Evolutionary conservation across 2,329 filamentous ascomycete genomes (phyloP), one percentile per base, ranked within the genome.

Genomic region (Aspergillus fijiensis): DNA sequence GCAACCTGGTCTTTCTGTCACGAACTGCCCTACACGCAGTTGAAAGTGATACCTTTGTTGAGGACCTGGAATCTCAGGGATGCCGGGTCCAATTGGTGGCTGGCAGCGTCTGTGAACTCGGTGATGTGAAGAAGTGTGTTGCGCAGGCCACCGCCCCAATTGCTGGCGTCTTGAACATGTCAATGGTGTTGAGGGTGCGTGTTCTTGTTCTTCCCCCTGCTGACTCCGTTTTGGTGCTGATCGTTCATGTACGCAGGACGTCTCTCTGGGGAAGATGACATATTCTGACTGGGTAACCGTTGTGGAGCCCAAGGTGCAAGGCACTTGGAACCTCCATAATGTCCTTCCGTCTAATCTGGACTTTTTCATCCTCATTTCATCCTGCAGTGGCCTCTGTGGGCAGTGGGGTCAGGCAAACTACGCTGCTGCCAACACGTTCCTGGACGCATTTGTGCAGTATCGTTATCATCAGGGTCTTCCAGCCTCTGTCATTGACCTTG

Each of bases 1-100:
- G 54, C 14, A 21, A 51, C 16, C 29, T 60, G 11, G 29, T 33
- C 6, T 60, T 60, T 39, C 39, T 60, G 9, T 52, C 53, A 12
- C n/a, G 58, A 5, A 54, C 53, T 16, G 49, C 39, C 4, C 19
- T 14, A 31, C 2, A 31, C 4, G 2, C 53, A 57, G 27, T 9
- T 29, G 27, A 29, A 7, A 29, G 5, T 19, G 53, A 31, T 19
- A 23, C 27, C 3, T 42, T 47, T 4, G 27, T 60, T 27, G 19
- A 45, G 9, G 52, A 49, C 39, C 42, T 60, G 1, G 48, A 48
- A 4, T 14, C 23, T 5, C 58, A 31, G 31, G 54, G 49, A 5
- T 54, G 42, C 9, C 6, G 23, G 10, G 53, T 35, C 4, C 39
- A 3, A 42, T 39, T 10, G 45, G 19, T 31, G 5, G 39, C 48